Percentiles rank a stretch among this genome's conserved stretches.
phyloP scores from a whole-genome alignment of 768 basidiomycete species.

The Collybia nuda region DNA sequence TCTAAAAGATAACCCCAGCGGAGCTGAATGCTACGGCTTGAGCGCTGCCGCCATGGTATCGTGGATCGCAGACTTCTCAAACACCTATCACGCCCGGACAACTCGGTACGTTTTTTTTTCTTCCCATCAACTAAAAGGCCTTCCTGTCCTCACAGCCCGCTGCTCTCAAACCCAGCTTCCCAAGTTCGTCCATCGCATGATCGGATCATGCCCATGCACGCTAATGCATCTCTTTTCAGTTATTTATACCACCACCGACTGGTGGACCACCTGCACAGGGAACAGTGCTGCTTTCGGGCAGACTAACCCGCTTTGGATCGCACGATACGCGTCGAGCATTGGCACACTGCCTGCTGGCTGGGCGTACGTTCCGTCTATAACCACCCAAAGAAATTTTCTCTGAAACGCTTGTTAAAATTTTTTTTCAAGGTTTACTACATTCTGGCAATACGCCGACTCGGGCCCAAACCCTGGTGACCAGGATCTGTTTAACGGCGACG shows the following conservation, averaged over 20 bases:
- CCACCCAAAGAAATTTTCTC: background rate
- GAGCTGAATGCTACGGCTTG: slow-evolving; percentile 52
- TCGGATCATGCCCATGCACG: background rate
- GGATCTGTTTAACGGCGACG: slow-evolving; percentile 51
- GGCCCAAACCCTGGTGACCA: slow-evolving; percentile 55
- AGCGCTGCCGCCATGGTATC: slow-evolving; percentile 50
- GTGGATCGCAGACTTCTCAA: slow-evolving; percentile 59
- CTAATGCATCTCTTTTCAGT: background rate
- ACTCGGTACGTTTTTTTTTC: slow-evolving; percentile 35
- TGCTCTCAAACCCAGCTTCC: slow-evolving; percentile 29
- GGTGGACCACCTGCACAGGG: slow-evolving; percentile 63
- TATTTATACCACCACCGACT: slow-evolving; percentile 56
- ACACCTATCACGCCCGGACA: slow-evolving; percentile 48
- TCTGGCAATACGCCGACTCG: slow-evolving; percentile 59
- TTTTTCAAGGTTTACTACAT: slow-evolving; percentile 38
- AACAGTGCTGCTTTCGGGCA: slow-evolving; percentile 30
- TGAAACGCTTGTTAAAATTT: too few relatives aligned
- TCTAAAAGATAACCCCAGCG: slow-evolving; percentile 42
- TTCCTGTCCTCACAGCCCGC: background rate
- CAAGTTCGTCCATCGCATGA: slow-evolving; percentile 28
- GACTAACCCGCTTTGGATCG: slow-evolving; percentile 60
- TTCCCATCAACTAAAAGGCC: background rate
- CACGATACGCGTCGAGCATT: slow-evolving; percentile 42
- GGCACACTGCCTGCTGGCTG: slow-evolving; percentile 58
- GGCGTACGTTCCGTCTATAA: slow-evolving; percentile 24